A percentile compares a stretch with the other conserved stretches of the same genome.
Evolutionary conservation across 1,284 basidiomycete species (phyloP).

Genomic region (Sanguinoderma infundibulare): DNA sequence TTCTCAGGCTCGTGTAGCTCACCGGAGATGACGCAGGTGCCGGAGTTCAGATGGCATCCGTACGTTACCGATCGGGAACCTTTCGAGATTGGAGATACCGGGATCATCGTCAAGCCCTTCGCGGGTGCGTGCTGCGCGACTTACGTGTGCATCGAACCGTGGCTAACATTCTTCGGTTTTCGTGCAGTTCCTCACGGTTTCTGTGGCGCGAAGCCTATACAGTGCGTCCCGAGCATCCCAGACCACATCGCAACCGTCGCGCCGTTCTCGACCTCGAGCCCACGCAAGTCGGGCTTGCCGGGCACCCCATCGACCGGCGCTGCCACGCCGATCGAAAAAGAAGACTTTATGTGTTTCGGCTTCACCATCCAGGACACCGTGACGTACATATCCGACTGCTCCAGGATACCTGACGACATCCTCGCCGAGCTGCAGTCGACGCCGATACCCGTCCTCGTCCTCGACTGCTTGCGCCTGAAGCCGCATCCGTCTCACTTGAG

Average conservation of each 20-base stretch:
- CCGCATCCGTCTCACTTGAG: slow-evolving; percentile 78
- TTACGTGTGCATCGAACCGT: background rate
- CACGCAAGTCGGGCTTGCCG: slow-evolving; percentile 47
- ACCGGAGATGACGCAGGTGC: slow-evolving; percentile 51
- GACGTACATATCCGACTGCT: slow-evolving; percentile 78
- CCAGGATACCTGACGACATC: slow-evolving; percentile 69
- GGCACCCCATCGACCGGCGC: slow-evolving; percentile 28
- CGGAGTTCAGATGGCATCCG: slow-evolving; percentile 76
- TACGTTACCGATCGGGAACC: slow-evolving; percentile 67
- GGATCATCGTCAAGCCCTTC: slow-evolving; percentile 68
- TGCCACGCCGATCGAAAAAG: slow-evolving; percentile 21
- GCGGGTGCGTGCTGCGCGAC: slow-evolving; percentile 47
- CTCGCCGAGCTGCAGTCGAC: slow-evolving; percentile 54
- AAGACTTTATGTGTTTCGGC: slow-evolving; percentile 65
- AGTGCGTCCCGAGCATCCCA: slow-evolving; percentile 32
- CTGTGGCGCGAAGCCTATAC: slow-evolving; percentile 6
- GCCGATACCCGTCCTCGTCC: slow-evolving; percentile 54
- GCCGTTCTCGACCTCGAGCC: slow-evolving; percentile 38
- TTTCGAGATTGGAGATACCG: slow-evolving; percentile 69
- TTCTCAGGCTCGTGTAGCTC: slow-evolving; percentile 6
- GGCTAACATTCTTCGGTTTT: slow-evolving; percentile 6
- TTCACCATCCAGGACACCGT: slow-evolving; percentile 70
- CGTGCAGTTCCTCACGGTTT: slow-evolving; percentile 5
- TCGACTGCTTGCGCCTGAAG: slow-evolving; percentile 71
- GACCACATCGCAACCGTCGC: slow-evolving; percentile 38